These are phyloP conservation scores for Crithidia expoeki DNA, from an alignment of 208 protist species.

Conservation along the genomic window DNA sequence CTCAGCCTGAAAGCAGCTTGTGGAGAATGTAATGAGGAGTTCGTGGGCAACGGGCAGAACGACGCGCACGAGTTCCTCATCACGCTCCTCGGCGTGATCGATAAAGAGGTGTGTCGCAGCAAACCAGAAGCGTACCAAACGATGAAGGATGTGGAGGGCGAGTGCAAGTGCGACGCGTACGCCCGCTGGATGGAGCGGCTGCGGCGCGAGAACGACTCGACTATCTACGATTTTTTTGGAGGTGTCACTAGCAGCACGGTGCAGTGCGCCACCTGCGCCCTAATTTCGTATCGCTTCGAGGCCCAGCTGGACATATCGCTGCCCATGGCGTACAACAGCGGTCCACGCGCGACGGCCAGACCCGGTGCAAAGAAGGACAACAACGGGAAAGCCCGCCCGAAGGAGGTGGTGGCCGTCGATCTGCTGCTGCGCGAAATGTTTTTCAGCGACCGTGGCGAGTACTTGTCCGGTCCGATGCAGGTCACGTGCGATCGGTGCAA, in stretches of 20 bases:
- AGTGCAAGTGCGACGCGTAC: conserved; percentile 55
- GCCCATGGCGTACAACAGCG: conserved; percentile 45
- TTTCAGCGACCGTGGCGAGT: conserved; percentile 54
- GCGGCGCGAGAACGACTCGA: conserved; percentile 53
- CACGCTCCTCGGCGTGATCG: conserved; percentile 84
- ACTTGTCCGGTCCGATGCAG: conserved; percentile 57
- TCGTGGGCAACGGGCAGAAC: conserved; percentile 77
- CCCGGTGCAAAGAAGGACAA: background rate
- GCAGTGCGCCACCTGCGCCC: conserved; percentile 53
- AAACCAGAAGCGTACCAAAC: conserved; percentile 46
- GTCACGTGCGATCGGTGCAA: conserved; percentile 73
- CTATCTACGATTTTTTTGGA: conserved; percentile 86
- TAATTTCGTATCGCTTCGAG: conserved; percentile 72
- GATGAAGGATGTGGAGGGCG: conserved; percentile 61
- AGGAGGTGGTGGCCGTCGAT: conserved; percentile 31
- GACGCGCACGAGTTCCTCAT: conserved; percentile 93
- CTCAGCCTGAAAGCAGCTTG: conserved; percentile 62
- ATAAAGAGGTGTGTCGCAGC: conserved; percentile 83
- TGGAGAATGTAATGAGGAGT: conserved; percentile 73
- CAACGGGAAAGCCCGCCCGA: background rate
- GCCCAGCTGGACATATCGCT: conserved; percentile 81
- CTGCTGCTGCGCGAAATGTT: conserved; percentile 58
- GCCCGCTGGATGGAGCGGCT: conserved; percentile 59
- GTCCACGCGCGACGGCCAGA: conserved; percentile 1
- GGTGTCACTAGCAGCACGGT: conserved; percentile 60